Conservation (phyloP, 345 rosid genomes). For the Erysimum cheiranthoides region DNA sequence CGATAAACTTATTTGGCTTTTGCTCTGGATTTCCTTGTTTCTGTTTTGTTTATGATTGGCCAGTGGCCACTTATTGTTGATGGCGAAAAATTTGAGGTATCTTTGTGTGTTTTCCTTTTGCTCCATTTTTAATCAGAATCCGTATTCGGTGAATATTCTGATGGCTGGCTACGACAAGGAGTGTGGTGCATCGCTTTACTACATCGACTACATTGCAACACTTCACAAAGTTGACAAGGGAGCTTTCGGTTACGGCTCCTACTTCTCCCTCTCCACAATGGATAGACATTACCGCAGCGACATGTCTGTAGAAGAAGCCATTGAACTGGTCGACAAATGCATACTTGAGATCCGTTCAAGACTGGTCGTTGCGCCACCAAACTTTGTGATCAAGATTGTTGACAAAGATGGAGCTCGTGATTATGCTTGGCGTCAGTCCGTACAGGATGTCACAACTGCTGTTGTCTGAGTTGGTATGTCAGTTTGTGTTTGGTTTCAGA, state of each 20-base stretch:
- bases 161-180: conserved; percentile 92
- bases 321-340: conserved; percentile 83
- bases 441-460: conserved; percentile 57
- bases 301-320: conserved; percentile 88
- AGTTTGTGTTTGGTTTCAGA: conserved; percentile 19
- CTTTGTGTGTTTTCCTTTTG: neutral
- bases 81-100: neutral
- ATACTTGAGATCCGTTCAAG: conserved; percentile 91
- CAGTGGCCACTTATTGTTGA: neutral
- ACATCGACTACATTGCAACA: conserved; percentile 95
- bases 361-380: conserved; percentile 91
- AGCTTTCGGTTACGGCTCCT: conserved; percentile 94
- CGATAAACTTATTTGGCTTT: neutral
- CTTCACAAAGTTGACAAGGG: conserved; percentile 98
- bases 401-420: conserved; percentile 95
- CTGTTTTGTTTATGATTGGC: neutral
- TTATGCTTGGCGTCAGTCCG: conserved; percentile 84
- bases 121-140: conserved; percentile 61
- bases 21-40: neutral
- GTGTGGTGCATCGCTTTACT: conserved; percentile 91
- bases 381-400: conserved; percentile 94
- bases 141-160: conserved; percentile 85
- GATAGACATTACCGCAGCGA: conserved; percentile 89
- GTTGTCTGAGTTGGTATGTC: conserved; percentile 47
- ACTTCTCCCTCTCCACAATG: conserved; percentile 87